phyloP scores from a whole-genome alignment of 306 rosid genomes.

The Prunus persica region Prunus_persica_NCBIv2 NC_034012.1:14024501-14025000 shows the following conservation, averaged over 20 bases:
- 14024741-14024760: background rate
- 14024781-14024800: background rate
- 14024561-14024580: constrained; percentile 16
- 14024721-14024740: background rate
- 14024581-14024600: constrained; percentile 16
- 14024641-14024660: constrained; percentile 32
- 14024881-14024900: too few relatives aligned
- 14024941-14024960: too few relatives aligned
- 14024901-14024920: background rate
- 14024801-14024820: background rate
- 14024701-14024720: background rate
- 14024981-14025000: background rate
- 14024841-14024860: too few relatives aligned
- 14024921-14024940: background rate
- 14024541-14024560: background rate
- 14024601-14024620: constrained; percentile 24
- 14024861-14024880: too few relatives aligned
- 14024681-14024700: background rate
- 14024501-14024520: background rate
- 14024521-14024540: background rate
- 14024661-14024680: constrained; percentile 12
- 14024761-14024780: background rate
- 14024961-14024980: too few relatives aligned
- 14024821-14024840: too few relatives aligned
- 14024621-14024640: constrained; percentile 29